A percentile compares a stretch with the other conserved stretches of the same genome.
These are phyloP conservation scores for Mycena rebaudengoi DNA, from an alignment of 768 basidiomycete species.

Conservation along the genomic window DNA sequence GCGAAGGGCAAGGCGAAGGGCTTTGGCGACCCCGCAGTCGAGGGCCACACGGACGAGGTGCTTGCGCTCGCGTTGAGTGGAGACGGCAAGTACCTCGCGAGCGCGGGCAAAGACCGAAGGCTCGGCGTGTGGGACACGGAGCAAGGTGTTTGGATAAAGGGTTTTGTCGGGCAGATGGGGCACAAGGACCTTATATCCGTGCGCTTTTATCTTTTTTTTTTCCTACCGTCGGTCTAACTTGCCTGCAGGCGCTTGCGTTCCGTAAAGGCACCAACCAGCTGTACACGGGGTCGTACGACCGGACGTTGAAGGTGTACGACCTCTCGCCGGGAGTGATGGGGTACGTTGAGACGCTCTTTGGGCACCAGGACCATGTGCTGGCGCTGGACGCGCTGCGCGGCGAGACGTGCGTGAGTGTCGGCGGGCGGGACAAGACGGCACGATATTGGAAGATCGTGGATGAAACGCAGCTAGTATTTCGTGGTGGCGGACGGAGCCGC, in stretches of 20 bases:
- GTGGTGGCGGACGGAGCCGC: conserved; percentile 90
- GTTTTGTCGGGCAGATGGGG: conserved; percentile 83
- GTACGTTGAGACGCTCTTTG: conserved; percentile 95
- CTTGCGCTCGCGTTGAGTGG: conserved; percentile 83
- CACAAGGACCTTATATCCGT: conserved; percentile 54
- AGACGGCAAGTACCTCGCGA: conserved; percentile 87
- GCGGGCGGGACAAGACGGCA: conserved; percentile 89
- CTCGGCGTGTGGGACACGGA: conserved; percentile 89
- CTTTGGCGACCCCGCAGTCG: conserved; percentile 53
- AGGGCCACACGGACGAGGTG: conserved; percentile 90
- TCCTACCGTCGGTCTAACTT: neutral
- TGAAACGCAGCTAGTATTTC: conserved; percentile 93
- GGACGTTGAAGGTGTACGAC: conserved; percentile 91
- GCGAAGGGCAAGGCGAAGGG: conserved; percentile 71
- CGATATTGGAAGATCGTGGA: conserved; percentile 98
- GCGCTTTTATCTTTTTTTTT: conserved; percentile 10
- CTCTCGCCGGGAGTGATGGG: conserved; percentile 77
- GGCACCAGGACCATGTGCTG: conserved; percentile 91
- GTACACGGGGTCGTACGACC: conserved; percentile 83
- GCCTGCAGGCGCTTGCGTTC: conserved; percentile 69
- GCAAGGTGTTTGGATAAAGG: conserved; percentile 78
- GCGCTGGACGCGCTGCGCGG: conserved; percentile 81
- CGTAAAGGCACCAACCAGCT: conserved; percentile 80
- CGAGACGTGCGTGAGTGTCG: conserved; percentile 87
- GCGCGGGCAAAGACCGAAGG: conserved; percentile 84